Percentiles rank a stretch among this genome's conserved stretches.
phyloP scores from a whole-genome alignment of 2,329 filamentous ascomycete genomes.

The Aurifilum marmelostoma region DNA sequence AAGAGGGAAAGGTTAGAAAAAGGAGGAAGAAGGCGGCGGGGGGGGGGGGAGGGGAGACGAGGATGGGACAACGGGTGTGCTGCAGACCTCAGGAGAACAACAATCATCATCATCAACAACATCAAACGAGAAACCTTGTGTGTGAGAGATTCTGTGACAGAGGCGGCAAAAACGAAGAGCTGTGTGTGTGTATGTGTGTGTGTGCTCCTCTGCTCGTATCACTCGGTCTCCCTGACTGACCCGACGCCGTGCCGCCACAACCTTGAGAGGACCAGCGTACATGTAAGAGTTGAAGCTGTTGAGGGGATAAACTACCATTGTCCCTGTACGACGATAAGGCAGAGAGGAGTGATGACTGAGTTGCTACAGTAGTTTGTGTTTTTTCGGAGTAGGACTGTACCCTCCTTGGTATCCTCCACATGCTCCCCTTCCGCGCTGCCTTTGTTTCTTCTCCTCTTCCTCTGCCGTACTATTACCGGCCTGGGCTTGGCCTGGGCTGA shows the following conservation, averaged over 20 bases:
- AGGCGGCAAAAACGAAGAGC: not conserved
- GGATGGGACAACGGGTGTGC: conserved; percentile 5
- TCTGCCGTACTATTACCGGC: conserved; percentile 16
- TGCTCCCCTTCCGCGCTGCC: too few species aligned
- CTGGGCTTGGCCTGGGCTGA: conserved; percentile 1
- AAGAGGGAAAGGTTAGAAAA: too few species aligned
- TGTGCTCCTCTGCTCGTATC: too few species aligned
- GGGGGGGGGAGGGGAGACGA: not conserved
- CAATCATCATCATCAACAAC: too few species aligned
- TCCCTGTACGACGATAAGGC: too few species aligned
- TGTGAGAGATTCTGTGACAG: conserved; percentile 2
- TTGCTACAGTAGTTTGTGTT: not conserved
- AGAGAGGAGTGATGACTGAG: too few species aligned
- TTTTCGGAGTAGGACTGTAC: not conserved
- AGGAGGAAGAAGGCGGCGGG: too few species aligned
- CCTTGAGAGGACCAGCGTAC: not conserved
- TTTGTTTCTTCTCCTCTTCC: not conserved
- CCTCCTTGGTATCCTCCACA: not conserved
- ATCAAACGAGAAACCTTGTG: not conserved
- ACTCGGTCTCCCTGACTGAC: too few species aligned
- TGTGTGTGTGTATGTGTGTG: not conserved
- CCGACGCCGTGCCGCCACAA: not conserved
- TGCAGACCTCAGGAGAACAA: conserved; percentile 15
- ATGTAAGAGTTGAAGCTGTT: not conserved
- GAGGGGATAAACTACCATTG: not conserved